A percentile compares a stretch with the other conserved stretches of the same genome.
phyloP scores from a whole-genome alignment of 371 early-diverging fungal genomes.

The Mucor indicus region DNA sequence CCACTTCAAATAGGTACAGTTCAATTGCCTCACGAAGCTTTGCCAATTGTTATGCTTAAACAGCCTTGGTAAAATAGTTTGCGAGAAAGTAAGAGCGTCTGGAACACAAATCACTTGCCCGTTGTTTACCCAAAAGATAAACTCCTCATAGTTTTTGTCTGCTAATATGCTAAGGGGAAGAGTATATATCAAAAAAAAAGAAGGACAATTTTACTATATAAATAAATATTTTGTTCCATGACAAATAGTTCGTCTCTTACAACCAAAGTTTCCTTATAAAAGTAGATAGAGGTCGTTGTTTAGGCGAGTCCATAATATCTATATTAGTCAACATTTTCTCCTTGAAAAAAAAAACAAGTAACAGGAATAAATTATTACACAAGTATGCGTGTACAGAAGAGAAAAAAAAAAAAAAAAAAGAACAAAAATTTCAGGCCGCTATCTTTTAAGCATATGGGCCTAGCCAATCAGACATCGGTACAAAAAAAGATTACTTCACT shows the following conservation, averaged over 20 bases:
- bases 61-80: slow-evolving; percentile 69
- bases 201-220: neutral
- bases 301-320: neutral
- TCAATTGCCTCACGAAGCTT: slow-evolving; percentile 91
- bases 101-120: slow-evolving; percentile 61
- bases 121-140: slow-evolving; percentile 57
- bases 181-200: neutral
- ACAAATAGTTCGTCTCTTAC: slow-evolving; percentile 2
- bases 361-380: too few species aligned
- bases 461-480: too few species aligned
- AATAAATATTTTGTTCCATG: neutral
- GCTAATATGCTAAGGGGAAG: slow-evolving; percentile 42
- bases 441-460: too few species aligned
- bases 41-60: slow-evolving; percentile 93
- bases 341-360: too few species aligned
- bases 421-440: too few species aligned
- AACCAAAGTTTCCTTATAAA: slow-evolving; percentile 14
- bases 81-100: slow-evolving; percentile 49
- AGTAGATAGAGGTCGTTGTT: slow-evolving; percentile 4
- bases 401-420: too few species aligned
- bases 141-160: slow-evolving; percentile 44
- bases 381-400: too few species aligned
- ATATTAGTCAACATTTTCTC: neutral
- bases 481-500: too few species aligned
- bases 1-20: slow-evolving; percentile 43